Conservation (phyloP, 805 yeast species). For the Hemisphaericaspora nanyangensis region DNA sequence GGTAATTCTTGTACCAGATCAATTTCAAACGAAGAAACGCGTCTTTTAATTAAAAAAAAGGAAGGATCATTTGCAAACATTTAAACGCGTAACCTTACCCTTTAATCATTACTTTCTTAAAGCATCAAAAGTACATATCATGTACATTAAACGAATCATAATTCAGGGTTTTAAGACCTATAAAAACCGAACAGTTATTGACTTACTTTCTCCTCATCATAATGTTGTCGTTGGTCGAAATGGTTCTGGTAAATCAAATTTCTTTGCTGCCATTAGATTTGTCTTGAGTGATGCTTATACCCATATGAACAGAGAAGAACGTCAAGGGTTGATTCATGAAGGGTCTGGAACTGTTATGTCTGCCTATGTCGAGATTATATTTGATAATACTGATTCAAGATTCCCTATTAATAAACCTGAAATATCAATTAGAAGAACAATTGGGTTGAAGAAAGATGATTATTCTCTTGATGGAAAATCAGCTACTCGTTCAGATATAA, state of each 20-base stretch:
- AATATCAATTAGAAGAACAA: slow-evolving; percentile 77
- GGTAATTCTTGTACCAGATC: too few species aligned
- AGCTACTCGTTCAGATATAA: slow-evolving; percentile 75
- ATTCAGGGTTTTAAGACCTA: slow-evolving; percentile 95
- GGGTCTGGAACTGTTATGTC: slow-evolving; percentile 89
- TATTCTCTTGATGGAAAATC: slow-evolving; percentile 78
- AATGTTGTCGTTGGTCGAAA: slow-evolving; percentile 86
- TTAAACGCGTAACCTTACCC: too few species aligned
- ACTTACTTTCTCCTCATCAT: slow-evolving; percentile 71
- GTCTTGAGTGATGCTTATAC: slow-evolving; percentile 88
- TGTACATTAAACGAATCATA: slow-evolving; percentile 51
- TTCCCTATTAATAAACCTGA: slow-evolving; percentile 68
- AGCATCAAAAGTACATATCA: too few species aligned
- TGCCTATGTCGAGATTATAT: slow-evolving; percentile 86
- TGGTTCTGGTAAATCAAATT: slow-evolving; percentile 96
- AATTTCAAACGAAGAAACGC: too few species aligned
- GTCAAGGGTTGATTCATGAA: slow-evolving; percentile 84
- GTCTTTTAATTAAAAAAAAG: too few species aligned
- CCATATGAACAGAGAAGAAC: slow-evolving; percentile 77
- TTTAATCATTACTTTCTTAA: too few species aligned
- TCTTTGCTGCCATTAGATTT: slow-evolving; percentile 91
- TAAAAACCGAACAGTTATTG: slow-evolving; percentile 75
- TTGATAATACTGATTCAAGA: slow-evolving; percentile 75
- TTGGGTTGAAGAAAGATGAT: slow-evolving; percentile 91
- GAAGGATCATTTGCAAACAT: too few species aligned